phyloP scores from a whole-genome alignment of 1,139 yeast genomes.

The Pneumocystis oryctolagi region DNA sequence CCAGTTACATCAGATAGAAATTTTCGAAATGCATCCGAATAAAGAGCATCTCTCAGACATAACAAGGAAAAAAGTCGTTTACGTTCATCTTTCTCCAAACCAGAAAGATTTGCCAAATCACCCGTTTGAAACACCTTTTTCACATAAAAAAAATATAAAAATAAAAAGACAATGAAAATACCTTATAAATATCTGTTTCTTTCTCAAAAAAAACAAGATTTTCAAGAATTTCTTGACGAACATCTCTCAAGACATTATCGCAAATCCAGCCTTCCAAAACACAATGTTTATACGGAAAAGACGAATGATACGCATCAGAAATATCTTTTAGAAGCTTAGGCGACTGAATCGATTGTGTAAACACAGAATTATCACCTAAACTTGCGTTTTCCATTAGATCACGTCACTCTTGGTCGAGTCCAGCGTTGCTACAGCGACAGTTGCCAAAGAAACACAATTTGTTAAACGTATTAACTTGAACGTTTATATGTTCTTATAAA shows the following conservation, averaged over 20 bases:
- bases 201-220: constrained; percentile 84
- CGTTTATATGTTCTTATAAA: no score
- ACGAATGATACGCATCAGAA: constrained; percentile 5
- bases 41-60: constrained; percentile 70
- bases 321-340: not conserved
- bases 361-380: not conserved
- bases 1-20: constrained; percentile 70
- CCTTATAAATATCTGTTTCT: constrained; percentile 89
- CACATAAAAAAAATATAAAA: not conserved
- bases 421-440: not conserved
- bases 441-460: not conserved
- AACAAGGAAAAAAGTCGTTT: constrained; percentile 57
- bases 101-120: constrained; percentile 83
- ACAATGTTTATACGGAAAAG: constrained; percentile 78
- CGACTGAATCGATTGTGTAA: not conserved
- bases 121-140: constrained; percentile 64
- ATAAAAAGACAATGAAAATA: not conserved
- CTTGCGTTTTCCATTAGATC: not conserved
- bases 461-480: no score
- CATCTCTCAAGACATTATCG: constrained; percentile 60
- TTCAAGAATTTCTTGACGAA: constrained; percentile 65
- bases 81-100: constrained; percentile 63
- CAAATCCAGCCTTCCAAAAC: constrained; percentile 58
- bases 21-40: constrained; percentile 71
- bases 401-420: not conserved